Percentiles rank a stretch among this genome's conserved stretches.
Conservation (phyloP, 352 stramenopile genomes). For the Phytophthora sp. region DNA sequence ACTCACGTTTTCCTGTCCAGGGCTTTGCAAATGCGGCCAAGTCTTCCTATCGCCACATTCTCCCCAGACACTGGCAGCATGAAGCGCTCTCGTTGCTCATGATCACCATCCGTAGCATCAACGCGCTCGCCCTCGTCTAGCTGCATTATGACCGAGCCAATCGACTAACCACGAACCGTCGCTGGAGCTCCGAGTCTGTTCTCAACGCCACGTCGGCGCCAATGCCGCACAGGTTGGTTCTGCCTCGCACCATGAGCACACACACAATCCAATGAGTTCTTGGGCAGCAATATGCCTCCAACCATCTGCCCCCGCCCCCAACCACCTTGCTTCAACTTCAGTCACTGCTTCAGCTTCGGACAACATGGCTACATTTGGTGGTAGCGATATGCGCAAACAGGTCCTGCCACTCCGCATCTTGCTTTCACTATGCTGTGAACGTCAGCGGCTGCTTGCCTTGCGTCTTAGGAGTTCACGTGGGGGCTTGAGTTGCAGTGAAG, state of each 20-base stretch:
- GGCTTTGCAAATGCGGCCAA: slow-evolving; percentile 46
- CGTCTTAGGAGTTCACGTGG: slow-evolving; percentile 12
- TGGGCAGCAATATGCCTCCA: not conserved
- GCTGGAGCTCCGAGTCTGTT: slow-evolving; percentile 1
- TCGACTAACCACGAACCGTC: slow-evolving; percentile 12
- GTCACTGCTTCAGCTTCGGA: slow-evolving; percentile 5
- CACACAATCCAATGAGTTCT: slow-evolving; percentile 9
- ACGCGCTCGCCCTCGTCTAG: not conserved
- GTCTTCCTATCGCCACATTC: slow-evolving; percentile 35
- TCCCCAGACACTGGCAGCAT: slow-evolving; percentile 24
- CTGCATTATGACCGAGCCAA: slow-evolving; percentile 21
- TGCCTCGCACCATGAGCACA: slow-evolving; percentile 1
- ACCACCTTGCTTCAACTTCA: slow-evolving; percentile 13
- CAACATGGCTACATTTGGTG: slow-evolving; percentile 22
- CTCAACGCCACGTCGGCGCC: not conserved
- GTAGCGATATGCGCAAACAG: slow-evolving; percentile 12
- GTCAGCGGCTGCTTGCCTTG: slow-evolving; percentile 6
- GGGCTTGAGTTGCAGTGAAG: slow-evolving; percentile 18
- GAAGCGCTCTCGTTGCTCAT: slow-evolving; percentile 7
- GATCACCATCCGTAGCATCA: not conserved
- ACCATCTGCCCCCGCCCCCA: not conserved
- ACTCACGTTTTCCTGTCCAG: slow-evolving; percentile 37
- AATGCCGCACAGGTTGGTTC: not conserved
- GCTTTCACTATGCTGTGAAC: slow-evolving; percentile 25
- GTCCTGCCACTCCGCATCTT: slow-evolving; percentile 4